Percentiles rank a stretch among this genome's conserved stretches.
Evolutionary conservation across 495 filamentous ascomycete genomes (phyloP).

Genomic region (Amorphotheca resinae): DNA sequence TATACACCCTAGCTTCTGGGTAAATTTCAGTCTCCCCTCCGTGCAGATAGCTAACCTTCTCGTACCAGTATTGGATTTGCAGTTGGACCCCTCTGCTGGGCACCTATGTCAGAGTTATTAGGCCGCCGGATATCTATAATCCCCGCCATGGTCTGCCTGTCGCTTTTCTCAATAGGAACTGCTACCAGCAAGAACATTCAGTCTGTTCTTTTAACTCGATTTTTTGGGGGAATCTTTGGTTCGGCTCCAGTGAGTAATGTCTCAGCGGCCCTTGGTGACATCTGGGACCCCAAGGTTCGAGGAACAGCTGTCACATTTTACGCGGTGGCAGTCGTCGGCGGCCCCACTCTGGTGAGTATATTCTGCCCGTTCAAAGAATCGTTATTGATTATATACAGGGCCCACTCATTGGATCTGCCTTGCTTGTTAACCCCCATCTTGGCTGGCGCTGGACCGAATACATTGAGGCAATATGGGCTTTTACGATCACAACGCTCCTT

Average conservation of each 20-base stretch:
- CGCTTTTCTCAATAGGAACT: conserved; percentile 32
- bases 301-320: conserved; percentile 29
- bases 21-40: too few relatives aligned
- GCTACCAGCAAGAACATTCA: conserved; percentile 26
- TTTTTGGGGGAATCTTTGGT: conserved; percentile 26
- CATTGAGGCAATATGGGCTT: conserved; percentile 38
- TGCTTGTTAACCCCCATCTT: conserved; percentile 21
- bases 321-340: conserved; percentile 26
- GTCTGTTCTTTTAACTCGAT: conserved; percentile 23
- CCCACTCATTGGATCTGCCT: conserved; percentile 18
- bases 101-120: conserved; percentile 28
- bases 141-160: conserved; percentile 32
- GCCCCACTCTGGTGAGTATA: conserved; percentile 21
- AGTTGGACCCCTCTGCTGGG: conserved; percentile 26
- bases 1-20: background rate
- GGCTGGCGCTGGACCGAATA: conserved; percentile 22
- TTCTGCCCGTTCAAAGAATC: background rate
- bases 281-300: conserved; percentile 28
- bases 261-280: conserved; percentile 35
- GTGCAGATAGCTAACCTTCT: conserved; percentile 19
- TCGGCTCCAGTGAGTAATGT: conserved; percentile 29
- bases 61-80: conserved; percentile 29
- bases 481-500: conserved; percentile 39
- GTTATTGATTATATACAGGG: conserved; percentile 4
- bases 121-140: conserved; percentile 35